phyloP scores from a whole-genome alignment of 1,284 basidiomycete genomes.

The Marasmius tenuissimus region DNA sequence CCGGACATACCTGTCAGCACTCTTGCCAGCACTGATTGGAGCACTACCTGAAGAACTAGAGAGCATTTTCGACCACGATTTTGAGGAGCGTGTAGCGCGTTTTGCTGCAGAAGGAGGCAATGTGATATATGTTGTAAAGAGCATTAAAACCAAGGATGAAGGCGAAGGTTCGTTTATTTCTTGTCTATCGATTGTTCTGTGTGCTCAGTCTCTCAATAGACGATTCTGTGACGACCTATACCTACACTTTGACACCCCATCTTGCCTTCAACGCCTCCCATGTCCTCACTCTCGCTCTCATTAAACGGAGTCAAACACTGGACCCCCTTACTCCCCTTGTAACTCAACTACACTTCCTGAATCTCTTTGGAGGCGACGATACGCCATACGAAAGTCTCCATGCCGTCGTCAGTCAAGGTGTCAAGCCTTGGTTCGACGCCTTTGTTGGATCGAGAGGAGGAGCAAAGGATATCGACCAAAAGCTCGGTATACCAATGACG shows the following conservation, averaged over 20 bases:
- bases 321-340: conserved; percentile 81
- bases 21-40: conserved; percentile 77
- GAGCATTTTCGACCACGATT: conserved; percentile 70
- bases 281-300: conserved; percentile 88
- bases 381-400: conserved; percentile 96
- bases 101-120: conserved; percentile 75
- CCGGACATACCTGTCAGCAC: conserved; percentile 62
- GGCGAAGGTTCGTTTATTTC: conserved; percentile 40
- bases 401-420: conserved; percentile 94
- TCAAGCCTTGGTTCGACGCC: conserved; percentile 98
- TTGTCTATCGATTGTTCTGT: background rate
- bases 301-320: conserved; percentile 86
- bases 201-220: conserved; percentile 35
- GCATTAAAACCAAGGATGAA: conserved; percentile 62
- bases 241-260: conserved; percentile 71
- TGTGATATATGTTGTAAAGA: conserved; percentile 79
- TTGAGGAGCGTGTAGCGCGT: conserved; percentile 68
- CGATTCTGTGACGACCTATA: conserved; percentile 59
- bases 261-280: conserved; percentile 82
- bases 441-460: conserved; percentile 82
- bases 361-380: conserved; percentile 88
- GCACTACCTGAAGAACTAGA: conserved; percentile 64
- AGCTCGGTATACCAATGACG: conserved; percentile 97
- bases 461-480: conserved; percentile 79
- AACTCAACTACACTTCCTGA: conserved; percentile 88